Evolutionary conservation across 768 basidiomycete genomes (phyloP).

Genomic region (Phaffia tasmanica): DNA sequence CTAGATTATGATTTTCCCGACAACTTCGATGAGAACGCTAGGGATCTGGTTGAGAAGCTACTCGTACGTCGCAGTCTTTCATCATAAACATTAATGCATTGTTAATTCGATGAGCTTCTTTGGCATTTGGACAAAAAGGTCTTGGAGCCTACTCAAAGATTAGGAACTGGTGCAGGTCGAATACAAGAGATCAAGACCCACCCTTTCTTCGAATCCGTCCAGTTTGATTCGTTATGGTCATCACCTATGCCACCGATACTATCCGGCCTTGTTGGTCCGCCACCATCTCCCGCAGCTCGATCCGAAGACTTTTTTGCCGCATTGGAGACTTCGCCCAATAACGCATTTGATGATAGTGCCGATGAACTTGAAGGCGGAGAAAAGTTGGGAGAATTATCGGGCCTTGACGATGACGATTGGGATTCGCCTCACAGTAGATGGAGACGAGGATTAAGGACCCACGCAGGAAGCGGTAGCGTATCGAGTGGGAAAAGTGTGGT

Average conservation of each 20-base stretch:
- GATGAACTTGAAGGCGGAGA: conserved; percentile 11
- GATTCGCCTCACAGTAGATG: conserved; percentile 20
- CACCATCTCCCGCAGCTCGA: neutral
- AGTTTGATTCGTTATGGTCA: conserved; percentile 12
- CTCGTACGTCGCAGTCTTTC: conserved; percentile 44
- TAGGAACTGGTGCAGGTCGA: conserved; percentile 10
- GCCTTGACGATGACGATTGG: conserved; percentile 15
- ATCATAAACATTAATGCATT: too few relatives aligned
- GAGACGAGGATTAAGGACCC: neutral
- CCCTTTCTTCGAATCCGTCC: conserved; percentile 13
- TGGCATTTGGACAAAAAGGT: conserved; percentile 1
- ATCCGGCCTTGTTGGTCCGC: conserved; percentile 24
- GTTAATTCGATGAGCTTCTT: neutral
- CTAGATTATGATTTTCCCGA: conserved; percentile 78
- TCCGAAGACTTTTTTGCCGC: conserved; percentile 14
- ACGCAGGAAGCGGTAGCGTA: conserved; percentile 13
- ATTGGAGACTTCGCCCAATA: conserved; percentile 3
- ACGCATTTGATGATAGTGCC: neutral
- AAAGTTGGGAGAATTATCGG: neutral
- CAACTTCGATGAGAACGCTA: conserved; percentile 68
- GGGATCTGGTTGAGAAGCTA: conserved; percentile 64
- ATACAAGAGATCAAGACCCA: conserved; percentile 20
- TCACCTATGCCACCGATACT: conserved; percentile 1
- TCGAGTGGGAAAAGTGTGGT: conserved; percentile 22
- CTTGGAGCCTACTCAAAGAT: conserved; percentile 19